Evolutionary conservation across 441 rosid species (phyloP).

Genomic region (Capsella rubella): DNA sequence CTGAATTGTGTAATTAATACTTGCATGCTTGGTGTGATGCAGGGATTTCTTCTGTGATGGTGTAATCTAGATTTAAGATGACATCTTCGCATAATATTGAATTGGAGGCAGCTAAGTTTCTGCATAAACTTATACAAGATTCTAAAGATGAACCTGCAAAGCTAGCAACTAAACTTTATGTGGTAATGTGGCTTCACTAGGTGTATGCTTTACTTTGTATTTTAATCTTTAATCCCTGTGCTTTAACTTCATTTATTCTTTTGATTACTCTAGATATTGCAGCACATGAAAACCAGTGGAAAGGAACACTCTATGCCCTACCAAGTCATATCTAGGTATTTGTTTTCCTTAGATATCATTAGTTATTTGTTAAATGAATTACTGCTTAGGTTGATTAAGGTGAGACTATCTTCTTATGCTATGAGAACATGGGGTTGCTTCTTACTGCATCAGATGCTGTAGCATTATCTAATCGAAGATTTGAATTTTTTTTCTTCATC

Average conservation of each 20-base stretch:
- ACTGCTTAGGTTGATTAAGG: constrained; percentile 5
- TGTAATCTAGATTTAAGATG: constrained; percentile 51
- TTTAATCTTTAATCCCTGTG: not conserved
- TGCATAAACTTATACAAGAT: constrained; percentile 97
- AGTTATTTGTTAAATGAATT: not conserved
- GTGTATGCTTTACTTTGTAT: constrained; percentile 4
- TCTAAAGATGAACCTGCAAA: constrained; percentile 97
- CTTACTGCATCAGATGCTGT: constrained; percentile 12
- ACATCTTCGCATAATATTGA: constrained; percentile 86
- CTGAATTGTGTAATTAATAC: constrained; percentile 5
- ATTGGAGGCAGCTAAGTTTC: constrained; percentile 99
- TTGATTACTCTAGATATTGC: constrained; percentile 75
- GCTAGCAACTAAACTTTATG: constrained; percentile 95
- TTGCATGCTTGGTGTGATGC: constrained; percentile 34
- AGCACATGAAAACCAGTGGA: constrained; percentile 98
- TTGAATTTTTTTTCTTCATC: not conserved
- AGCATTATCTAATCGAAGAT: constrained; percentile 14
- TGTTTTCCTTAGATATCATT: not conserved
- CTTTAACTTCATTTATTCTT: constrained; percentile 36
- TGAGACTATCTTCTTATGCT: not conserved
- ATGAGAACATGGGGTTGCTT: constrained; percentile 7
- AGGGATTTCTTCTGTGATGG: constrained; percentile 37
- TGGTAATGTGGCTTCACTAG: constrained; percentile 58
- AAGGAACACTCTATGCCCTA: constrained; percentile 99
- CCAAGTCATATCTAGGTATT: constrained; percentile 98